phyloP scores from a whole-genome alignment of 2,329 filamentous ascomycete species.

The Scorias spongiosa region DNA sequence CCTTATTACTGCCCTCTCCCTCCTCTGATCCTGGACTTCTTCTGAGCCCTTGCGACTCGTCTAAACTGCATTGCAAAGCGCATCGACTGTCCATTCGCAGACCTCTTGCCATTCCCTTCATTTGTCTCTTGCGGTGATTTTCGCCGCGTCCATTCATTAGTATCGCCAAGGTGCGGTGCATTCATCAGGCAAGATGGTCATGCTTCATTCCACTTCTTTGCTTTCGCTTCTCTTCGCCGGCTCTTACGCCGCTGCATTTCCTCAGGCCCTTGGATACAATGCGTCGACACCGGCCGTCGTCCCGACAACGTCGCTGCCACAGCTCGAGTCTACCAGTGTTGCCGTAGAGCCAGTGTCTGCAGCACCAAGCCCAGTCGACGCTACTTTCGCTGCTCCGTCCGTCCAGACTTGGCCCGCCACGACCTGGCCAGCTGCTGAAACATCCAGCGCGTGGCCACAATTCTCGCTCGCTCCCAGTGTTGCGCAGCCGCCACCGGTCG shows the following conservation, averaged over 20 bases:
- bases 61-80: no score
- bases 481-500: no score
- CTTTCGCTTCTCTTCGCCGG: neutral
- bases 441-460: no score
- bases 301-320: no score
- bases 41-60: neutral
- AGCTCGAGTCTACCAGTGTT: no score
- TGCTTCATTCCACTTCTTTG: neutral
- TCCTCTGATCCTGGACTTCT: neutral
- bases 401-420: no score
- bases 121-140: neutral
- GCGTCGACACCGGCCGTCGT: neutral
- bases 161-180: neutral
- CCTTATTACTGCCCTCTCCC: neutral
- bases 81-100: neutral
- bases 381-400: no score
- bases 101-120: neutral
- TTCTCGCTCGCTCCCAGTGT: no score
- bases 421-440: no score
- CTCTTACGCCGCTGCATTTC: neutral
- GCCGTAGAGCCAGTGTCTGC: no score
- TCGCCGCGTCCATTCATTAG: neutral
- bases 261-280: neutral
- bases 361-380: no score
- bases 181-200: neutral